Base-by-base conservation (phyloP, 352 stramenopile genomes). In the Globisporangium barbulae region DNA sequence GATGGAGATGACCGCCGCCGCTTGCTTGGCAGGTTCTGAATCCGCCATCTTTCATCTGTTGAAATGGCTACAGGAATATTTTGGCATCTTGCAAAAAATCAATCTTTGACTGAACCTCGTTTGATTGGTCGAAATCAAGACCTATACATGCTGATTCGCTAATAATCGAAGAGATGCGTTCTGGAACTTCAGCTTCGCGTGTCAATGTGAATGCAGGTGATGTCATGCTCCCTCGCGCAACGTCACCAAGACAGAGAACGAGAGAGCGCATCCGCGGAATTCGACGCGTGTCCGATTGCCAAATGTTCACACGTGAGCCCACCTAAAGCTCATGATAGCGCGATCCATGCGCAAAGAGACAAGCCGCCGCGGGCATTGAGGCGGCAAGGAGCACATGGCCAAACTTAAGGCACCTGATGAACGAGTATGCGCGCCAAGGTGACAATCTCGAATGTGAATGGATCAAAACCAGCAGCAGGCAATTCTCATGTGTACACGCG, bases 131-230 rank as follows among this genome's bases (percentile, higher is more conserved):
- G 28, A 45, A 45, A 62, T 22, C 21, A 1, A 15, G 8, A 5
- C 3, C 1, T 10, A 9, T 31, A 5, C 8, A n/a, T 22, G 42
- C 12, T 62, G 56, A 62, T 62, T 62, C 41, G 56, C 19, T 45
- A 54, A 54, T 62, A 62, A 33, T 35, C 12, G n/a, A 53, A 44
- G 52, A 30, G 21, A 28, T 44, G n/a, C 30, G 30, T 15, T 62
- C 42, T 22, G 8, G 44, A 45, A 62, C 28, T 62, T 62, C 42
- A 62, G 54, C 25, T 62, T 62, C 30, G 56, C 28, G 30, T 37
- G 42, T 54, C 25, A 42, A 30, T 33, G 42, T 7, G 9, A 62
- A 61, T 42, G 41, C 39, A 0, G n/a, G 21, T 35, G 6, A 42
- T 28, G 31, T 8, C 50, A 48, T 44, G 50, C 13, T 39, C 30